These are phyloP conservation scores for Diaporthe sp. DNA, from an alignment of 2,329 filamentous ascomycete genomes.

Conservation along the genomic window DNA sequence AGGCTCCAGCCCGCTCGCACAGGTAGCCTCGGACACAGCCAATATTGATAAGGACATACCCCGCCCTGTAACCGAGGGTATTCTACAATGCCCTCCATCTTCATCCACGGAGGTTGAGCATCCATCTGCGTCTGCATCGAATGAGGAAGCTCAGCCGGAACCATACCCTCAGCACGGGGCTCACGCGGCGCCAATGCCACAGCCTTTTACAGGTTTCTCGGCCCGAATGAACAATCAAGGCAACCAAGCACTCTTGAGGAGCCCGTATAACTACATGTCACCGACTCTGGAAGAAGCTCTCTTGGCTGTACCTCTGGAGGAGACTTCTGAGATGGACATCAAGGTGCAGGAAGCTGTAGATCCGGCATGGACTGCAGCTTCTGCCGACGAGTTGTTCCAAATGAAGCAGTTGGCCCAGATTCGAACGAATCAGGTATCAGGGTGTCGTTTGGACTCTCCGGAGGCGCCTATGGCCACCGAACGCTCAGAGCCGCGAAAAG, in stretches of 20 bases:
- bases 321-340: conserved; percentile 18
- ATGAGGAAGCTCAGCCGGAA: neutral
- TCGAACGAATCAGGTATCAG: neutral
- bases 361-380: conserved; percentile 16
- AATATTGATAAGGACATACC: neutral
- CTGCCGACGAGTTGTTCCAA: conserved; percentile 33
- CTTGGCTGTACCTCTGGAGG: conserved; percentile 13
- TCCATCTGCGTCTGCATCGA: neutral
- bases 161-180: neutral
- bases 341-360: neutral
- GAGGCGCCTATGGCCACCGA: neutral
- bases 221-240: neutral
- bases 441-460: neutral
- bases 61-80: neutral
- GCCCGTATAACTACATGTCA: neutral
- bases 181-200: neutral
- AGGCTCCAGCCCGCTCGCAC: neutral
- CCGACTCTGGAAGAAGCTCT: conserved; percentile 18
- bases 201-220: neutral
- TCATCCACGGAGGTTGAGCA: neutral
- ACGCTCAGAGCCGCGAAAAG: neutral
- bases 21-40: neutral
- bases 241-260: neutral
- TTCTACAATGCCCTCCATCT: neutral
- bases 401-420: conserved; percentile 5